Conservation (phyloP, 805 yeast genomes). For the Yueomyces sinensis region DNA sequence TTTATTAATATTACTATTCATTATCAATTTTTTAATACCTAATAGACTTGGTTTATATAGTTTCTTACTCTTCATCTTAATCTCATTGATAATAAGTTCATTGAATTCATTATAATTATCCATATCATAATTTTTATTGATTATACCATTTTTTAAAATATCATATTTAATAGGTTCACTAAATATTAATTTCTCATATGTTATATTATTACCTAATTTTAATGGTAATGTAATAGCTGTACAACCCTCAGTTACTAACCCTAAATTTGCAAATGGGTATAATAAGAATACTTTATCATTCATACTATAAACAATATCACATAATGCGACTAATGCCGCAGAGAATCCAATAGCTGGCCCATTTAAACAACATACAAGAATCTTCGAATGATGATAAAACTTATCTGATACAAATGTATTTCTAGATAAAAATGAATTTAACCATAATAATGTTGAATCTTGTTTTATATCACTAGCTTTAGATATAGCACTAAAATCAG, state of each 20-base stretch:
- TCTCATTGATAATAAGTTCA: constrained; percentile 27
- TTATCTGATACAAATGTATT: constrained; percentile 57
- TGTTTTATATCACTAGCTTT: constrained; percentile 1
- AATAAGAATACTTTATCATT: constrained; percentile 44
- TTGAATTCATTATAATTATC: constrained; percentile 33
- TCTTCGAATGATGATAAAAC: constrained; percentile 56
- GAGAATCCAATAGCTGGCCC: constrained; percentile 81
- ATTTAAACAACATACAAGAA: constrained; percentile 60
- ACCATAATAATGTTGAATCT: constrained; percentile 31
- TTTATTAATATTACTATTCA: constrained; percentile 16
- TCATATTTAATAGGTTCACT: constrained; percentile 50
- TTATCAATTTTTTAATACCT: constrained; percentile 28
- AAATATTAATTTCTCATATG: constrained; percentile 61
- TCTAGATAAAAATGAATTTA: constrained; percentile 49
- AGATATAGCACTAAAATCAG: constrained; percentile 38
- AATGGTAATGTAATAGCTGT: constrained; percentile 52
- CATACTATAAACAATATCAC: constrained; percentile 63
- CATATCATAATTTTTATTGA: constrained; percentile 42
- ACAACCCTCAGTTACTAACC: constrained; percentile 75
- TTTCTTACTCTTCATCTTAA: constrained; percentile 23
- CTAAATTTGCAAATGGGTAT: constrained; percentile 71
- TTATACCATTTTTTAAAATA: constrained; percentile 49
- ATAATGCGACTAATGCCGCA: constrained; percentile 59
- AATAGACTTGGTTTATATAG: constrained; percentile 30
- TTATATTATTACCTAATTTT: constrained; percentile 59